A percentile compares a stretch with the other conserved stretches of the same genome.
These are phyloP conservation scores for Starmerella bacillaris DNA, from an alignment of 805 yeast genomes.

Conservation along the genomic window DNA sequence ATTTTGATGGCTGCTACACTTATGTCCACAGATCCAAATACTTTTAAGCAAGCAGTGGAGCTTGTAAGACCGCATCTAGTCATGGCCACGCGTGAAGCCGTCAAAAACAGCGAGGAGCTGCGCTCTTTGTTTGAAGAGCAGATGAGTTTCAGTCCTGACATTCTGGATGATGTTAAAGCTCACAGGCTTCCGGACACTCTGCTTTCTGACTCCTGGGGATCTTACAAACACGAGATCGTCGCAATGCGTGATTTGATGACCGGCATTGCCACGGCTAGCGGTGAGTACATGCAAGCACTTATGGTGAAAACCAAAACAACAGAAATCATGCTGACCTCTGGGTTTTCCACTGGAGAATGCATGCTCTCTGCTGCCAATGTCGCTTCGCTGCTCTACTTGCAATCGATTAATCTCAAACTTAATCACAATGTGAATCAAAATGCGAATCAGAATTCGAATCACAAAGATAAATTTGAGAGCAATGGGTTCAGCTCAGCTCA, in stretches of 20 bases:
- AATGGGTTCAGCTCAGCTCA: not conserved
- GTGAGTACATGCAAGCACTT: constrained; percentile 47
- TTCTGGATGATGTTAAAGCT: constrained; percentile 10
- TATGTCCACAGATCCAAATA: constrained; percentile 8
- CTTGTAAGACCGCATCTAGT: constrained; percentile 42
- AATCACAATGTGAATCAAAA: not conserved
- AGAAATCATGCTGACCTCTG: constrained; percentile 57
- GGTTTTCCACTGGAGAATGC: constrained; percentile 45
- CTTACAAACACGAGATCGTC: constrained; percentile 57
- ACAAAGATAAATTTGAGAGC: not conserved
- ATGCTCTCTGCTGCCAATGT: constrained; percentile 48
- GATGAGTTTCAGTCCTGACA: constrained; percentile 9
- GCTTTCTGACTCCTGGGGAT: constrained; percentile 9
- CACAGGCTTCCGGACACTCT: constrained; percentile 7
- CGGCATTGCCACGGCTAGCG: constrained; percentile 49
- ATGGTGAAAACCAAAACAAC: constrained; percentile 45
- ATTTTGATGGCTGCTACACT: constrained; percentile 47
- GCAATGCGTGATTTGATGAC: constrained; percentile 59
- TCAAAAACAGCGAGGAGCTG: constrained; percentile 18
- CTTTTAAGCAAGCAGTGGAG: constrained; percentile 21
- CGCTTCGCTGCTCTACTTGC: constrained; percentile 50
- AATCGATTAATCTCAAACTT: constrained; percentile 20
- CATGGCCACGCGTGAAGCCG: constrained; percentile 49
- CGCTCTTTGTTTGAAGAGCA: constrained; percentile 14
- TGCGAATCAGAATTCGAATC: too few species aligned